Base-by-base conservation (phyloP, 2,329 filamentous ascomycete genomes). In the Diplodia intermedia region DNA sequence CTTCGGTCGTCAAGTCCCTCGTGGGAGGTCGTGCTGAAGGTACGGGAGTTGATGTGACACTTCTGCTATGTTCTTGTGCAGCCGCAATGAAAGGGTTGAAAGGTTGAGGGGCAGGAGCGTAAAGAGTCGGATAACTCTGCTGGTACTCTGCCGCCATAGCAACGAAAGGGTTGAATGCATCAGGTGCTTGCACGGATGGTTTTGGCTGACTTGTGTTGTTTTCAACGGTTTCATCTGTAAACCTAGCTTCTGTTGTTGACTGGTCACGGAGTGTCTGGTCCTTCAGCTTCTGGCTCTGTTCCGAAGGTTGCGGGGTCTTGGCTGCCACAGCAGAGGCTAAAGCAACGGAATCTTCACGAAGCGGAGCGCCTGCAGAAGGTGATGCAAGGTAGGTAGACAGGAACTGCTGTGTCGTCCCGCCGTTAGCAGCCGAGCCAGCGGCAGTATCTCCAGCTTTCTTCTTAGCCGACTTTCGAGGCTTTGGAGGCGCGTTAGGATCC, bases 141-240 rank as follows among this genome's bases (percentile, higher is more conserved):
- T 63, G 43, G 18, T 63, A 63, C 47, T 63, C 60, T 29, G 50
- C 60, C n/a, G 60, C 60, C 60, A 63, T 63, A 3, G 43, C 60
- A 7, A 33, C 26, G 18, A 63, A 63, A 2, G 60, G 60, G 14
- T 63, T 63, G 15, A 52, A 63, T 4, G 5, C 2, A 12, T 18
- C 47, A 50, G 60, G 47, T 11, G n/a, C 33, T 26, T 63, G 11
- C 11, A 38, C 11, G n/a, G 60, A 36, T 26, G 26, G 15, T 23
- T 29, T n/a, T 8, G 7, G n/a, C 31, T 15, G 47, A 12, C 29
- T 26, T 23, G 29, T 6, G 20, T 20, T 36, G 4, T 14, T 5
- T 9, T 7, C 26, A n/a, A 15, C 38, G 33, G n/a, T 9, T 50
- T 26, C 40, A 20, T 36, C 20, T 18, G 55, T 20, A 47, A 4